Evolutionary conservation across 495 filamentous ascomycete genomes (phyloP), one percentile per base, ranked within the genome.

Genomic region (Viridothelium virens): DNA sequence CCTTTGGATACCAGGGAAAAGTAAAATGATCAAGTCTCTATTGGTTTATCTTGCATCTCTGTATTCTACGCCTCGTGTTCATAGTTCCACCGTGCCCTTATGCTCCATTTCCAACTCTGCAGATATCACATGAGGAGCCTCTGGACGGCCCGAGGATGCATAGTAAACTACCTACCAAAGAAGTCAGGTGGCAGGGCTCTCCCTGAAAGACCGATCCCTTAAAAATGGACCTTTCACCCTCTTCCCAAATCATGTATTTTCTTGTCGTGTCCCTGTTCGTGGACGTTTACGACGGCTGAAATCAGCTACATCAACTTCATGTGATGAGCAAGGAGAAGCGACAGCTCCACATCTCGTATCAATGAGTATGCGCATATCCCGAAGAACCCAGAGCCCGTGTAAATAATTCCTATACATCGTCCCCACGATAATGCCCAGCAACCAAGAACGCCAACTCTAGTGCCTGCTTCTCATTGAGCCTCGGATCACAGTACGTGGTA

Each of bases 381-480:
- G 14, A 16, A 46, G 41, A 46, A 46, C 9, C n/a, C 48, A n/a
- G 11, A 53, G 48, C 5, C 5, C 48, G 48, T 9, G 16, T 16
- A 5, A 25, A 16, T 25, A 9, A 5, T 53, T 14, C 12, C 48
- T 53, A 25, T 18, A 18, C n/a, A 34, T 65, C 61, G 61, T 73
- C 70, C 47, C 72, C 81, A 5, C 88, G 79, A 76, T 88, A 96
- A 73, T 91, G 90, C 7, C 89, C 91, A 1, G 94, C 94, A 65
- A 98, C 86, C 73, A 98, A 76, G 76, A 98, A 98, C 1, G 94
- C 91, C 74, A 97, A 77, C 77, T 98, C 94, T 34, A 98, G 82
- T 16, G 94, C 91, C 79, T 98, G 94, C 76, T 97, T 96, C 83
- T 97, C 94, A 74, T 98, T 98, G 59, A 98, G 79, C 11, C 94